phyloP scores from a whole-genome alignment of 192 early-diverging fungal genomes.

The Ramicandelaber brevisporus region DNA sequence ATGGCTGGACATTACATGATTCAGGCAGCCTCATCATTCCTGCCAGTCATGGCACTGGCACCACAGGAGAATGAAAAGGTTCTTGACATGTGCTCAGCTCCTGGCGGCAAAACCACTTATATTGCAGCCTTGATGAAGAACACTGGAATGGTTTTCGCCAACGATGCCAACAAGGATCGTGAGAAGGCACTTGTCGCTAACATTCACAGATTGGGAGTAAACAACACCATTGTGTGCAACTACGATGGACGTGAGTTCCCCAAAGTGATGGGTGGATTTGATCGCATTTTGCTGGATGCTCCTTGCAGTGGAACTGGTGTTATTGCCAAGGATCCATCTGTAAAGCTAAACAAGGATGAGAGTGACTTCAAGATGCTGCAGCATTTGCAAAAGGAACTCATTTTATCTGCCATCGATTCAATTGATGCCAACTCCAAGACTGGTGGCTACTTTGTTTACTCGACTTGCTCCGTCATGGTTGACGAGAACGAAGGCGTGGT shows the following conservation, averaged over 20 bases:
- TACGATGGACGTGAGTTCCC: conserved; percentile 98
- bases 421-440: conserved; percentile 79
- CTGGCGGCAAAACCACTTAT: conserved; percentile 95
- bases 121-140: conserved; percentile 90
- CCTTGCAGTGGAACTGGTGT: conserved; percentile 98
- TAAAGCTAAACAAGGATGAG: conserved; percentile 85
- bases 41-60: conserved; percentile 86
- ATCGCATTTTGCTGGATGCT: conserved; percentile 87
- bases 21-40: conserved; percentile 90
- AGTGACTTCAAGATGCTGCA: conserved; percentile 84
- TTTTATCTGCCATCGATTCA: conserved; percentile 89
- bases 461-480: conserved; percentile 92
- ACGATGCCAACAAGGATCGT: conserved; percentile 88
- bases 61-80: conserved; percentile 87
- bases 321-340: conserved; percentile 90
- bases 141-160: conserved; percentile 89
- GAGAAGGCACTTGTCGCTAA: conserved; percentile 77
- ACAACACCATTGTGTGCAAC: conserved; percentile 75
- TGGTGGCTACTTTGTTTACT: conserved; percentile 92
- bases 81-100: conserved; percentile 93
- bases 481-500: conserved; percentile 97
- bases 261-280: conserved; percentile 86
- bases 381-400: conserved; percentile 86
- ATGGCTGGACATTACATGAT: conserved; percentile 98
- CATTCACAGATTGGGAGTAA: conserved; percentile 67